A percentile compares a stretch with the other conserved stretches of the same genome.
phyloP scores from a whole-genome alignment of 768 basidiomycete genomes.

The Phylloporus rhodoxanthus region DNA sequence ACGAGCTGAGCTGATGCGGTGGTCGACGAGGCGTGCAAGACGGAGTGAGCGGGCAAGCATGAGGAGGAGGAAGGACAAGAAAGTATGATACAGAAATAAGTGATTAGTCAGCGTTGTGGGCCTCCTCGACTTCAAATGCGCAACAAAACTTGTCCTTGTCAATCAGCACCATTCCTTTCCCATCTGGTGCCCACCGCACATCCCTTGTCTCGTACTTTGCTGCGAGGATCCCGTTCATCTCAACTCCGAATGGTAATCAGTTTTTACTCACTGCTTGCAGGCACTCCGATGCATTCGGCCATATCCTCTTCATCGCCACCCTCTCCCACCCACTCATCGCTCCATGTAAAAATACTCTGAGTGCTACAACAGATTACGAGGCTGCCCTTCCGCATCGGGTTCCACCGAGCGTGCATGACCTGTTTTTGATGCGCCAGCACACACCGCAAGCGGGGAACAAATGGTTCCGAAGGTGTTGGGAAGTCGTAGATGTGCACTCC shows the following conservation, averaged over 20 bases:
- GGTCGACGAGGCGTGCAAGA: constrained; percentile 42
- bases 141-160: constrained; percentile 82
- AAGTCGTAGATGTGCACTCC: constrained; percentile 69
- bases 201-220: constrained; percentile 69
- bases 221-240: constrained; percentile 22
- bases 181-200: constrained; percentile 79
- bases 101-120: constrained; percentile 18
- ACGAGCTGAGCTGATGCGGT: constrained; percentile 30
- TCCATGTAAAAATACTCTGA: constrained; percentile 71
- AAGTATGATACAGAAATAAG: neutral
- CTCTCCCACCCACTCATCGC: constrained; percentile 71
- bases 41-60: constrained; percentile 67
- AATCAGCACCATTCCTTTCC: constrained; percentile 69
- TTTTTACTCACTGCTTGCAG: constrained; percentile 56
- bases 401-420: constrained; percentile 71
- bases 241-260: neutral
- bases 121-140: constrained; percentile 69
- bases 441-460: constrained; percentile 55
- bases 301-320: constrained; percentile 61
- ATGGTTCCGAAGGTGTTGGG: constrained; percentile 52
- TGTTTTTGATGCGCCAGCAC: constrained; percentile 62
- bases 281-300: constrained; percentile 87
- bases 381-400: constrained; percentile 72
- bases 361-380: constrained; percentile 63
- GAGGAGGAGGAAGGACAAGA: neutral